These are phyloP conservation scores for Calonectria honghensis DNA, from an alignment of 2,329 filamentous ascomycete species.

Conservation along the genomic window DNA sequence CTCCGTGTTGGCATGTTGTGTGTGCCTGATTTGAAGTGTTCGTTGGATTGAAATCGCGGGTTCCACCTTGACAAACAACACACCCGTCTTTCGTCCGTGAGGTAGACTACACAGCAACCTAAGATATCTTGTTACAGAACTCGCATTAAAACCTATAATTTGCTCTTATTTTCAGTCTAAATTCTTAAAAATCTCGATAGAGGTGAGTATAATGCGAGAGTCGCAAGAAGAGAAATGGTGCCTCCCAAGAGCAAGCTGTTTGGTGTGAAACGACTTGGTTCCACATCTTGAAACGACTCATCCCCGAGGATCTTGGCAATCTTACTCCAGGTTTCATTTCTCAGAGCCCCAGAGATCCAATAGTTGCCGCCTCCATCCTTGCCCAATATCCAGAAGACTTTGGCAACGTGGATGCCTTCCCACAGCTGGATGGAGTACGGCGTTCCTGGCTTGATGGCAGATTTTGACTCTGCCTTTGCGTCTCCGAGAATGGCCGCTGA, in stretches of 20 bases:
- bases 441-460: neutral
- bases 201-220: neutral
- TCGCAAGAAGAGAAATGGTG: neutral
- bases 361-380: slow-evolving; percentile 28
- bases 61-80: no score
- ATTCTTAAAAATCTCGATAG: neutral
- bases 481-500: neutral
- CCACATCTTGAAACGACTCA: neutral
- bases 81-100: no score
- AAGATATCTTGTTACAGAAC: no score
- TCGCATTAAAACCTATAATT: no score
- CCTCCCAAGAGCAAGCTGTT: neutral
- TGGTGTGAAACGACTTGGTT: neutral
- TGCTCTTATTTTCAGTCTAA: neutral
- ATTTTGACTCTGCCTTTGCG: neutral
- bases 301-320: slow-evolving; percentile 1
- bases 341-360: slow-evolving; percentile 31
- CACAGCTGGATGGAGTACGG: slow-evolving; percentile 6
- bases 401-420: slow-evolving; percentile 21
- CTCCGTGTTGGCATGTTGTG: no score
- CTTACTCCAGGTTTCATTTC: slow-evolving; percentile 27
- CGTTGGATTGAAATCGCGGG: no score
- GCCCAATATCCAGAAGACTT: slow-evolving; percentile 24
- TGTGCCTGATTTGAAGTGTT: no score
- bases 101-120: no score